Evolutionary conservation across 2,329 filamentous ascomycete genomes (phyloP), one percentile per base, ranked within the genome.

Genomic region (Alternaria sp.): DNA sequence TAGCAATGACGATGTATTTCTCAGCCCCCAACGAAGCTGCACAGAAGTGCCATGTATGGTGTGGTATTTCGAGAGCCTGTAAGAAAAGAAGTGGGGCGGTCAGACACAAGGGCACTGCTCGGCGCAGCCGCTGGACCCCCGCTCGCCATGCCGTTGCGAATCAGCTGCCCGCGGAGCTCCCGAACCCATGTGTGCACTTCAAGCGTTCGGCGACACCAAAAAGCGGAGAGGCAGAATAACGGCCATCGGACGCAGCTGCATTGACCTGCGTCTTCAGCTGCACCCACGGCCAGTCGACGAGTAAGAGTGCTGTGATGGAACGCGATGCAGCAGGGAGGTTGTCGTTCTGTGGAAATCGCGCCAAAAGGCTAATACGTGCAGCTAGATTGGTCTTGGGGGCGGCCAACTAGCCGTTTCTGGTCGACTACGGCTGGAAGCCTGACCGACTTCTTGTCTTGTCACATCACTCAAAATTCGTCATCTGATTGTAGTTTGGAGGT

Each of bases 31-130:
- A 58, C 61, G 62, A 71, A 64, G 68, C 70, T 69, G 65, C 64
- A 68, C 64, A 59, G 18, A 67, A 62, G 68, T 66, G 48, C 41
- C 58, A 60, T 63, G 56, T 63, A 55, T 65, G 61, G 55, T 58
- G 63, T 63, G 69, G 70, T 74, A 75, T 74, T 74, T 74, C 69
- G 68, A 72, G 74, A 67, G 68, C 54, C 60, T 62, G 70, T 73
- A 59, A 74, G 72, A 71, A 71, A 73, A 71, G 51, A 59, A 75
- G 73, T 71, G 75, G 75, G 72, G 71, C 74, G 55, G 69, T 75
- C 70, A 76, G 71, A 69, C 60, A 65, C 56, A 55, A 72, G 59
- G 58, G 61, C 58, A 59, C 53, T 62, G 65, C 67, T 74, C 71
- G 72, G 73, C 67, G 68, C 70, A 71, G 73, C 72, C 69, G 73